Evolutionary conservation across 768 basidiomycete genomes (phyloP), one percentile per base, ranked within the genome.

Genomic region (Leccinellum rugosiceps): DNA sequence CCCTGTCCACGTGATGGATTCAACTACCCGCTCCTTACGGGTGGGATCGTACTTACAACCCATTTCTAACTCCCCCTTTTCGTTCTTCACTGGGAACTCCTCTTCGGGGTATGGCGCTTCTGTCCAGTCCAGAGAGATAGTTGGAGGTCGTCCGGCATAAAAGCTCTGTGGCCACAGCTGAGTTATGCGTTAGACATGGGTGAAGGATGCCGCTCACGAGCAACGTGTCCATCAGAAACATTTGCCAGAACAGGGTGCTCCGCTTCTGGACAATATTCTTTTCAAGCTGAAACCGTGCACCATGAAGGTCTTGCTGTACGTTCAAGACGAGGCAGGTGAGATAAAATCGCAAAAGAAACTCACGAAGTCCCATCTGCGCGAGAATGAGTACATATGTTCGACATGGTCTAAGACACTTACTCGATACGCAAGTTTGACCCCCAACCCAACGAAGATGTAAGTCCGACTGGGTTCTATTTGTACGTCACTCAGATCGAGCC

Each of bases 191-290:
- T 35, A 44, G 25, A 34, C 13, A 35, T 9, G 6, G 32, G 5
- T 17, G 32, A n/a, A 17, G 3, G 61, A 73, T 19, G 11, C 28
- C 8, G 19, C 67, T 64, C 63, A 90, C 88, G 38, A 80, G 70
- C 78, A 81, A 83, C 0, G 84, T 83, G 63, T 90, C 88, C 28
- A 81, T 66, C 25, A 75, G 62, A 63, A 86, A 88, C n/a, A 89
- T 67, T 49, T 85, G 81, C 86, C 87, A 91, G 65, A 88, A 89
- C 11, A 86, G 72, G 21, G 75, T 75, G 53, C 76, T 79, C 17
- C 88, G 81, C 54, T 77, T 74, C 57, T 83, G 74, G 17, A 74
- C 67, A 41, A 75, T 68, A 21, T 72, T 68, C 26, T 77, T 74
- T 17, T 77, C 74, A 6, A 90, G 74, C 28, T 82, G 79, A 83